phyloP scores from a whole-genome alignment of 1,284 basidiomycete species.

The Neonothopanus nambi region DNA sequence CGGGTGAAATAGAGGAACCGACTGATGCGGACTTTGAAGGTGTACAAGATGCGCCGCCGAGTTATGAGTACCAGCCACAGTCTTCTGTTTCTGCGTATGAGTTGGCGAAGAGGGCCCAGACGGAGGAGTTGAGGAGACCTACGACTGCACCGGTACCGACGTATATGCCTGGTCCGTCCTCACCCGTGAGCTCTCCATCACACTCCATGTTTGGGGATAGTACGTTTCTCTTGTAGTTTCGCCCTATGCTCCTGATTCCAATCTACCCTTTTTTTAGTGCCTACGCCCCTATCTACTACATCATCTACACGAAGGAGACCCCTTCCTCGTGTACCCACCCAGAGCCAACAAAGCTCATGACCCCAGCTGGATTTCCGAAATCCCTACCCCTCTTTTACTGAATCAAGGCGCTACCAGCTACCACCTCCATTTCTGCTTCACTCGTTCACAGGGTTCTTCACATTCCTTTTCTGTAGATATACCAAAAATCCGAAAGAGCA shows the following conservation, averaged over 20 bases:
- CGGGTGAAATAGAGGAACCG: conserved; percentile 5
- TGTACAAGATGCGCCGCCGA: conserved; percentile 12
- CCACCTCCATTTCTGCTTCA: too few relatives aligned
- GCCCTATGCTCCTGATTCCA: not conserved
- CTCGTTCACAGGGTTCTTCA: not conserved
- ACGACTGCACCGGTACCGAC: not conserved
- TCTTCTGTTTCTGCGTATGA: not conserved
- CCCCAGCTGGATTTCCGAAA: too few relatives aligned
- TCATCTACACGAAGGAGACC: conserved; percentile 4
- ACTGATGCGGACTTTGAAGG: conserved; percentile 8
- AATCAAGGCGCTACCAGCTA: too few relatives aligned
- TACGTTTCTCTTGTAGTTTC: not conserved
- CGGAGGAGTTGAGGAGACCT: not conserved
- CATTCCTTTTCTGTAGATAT: too few relatives aligned
- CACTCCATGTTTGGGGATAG: not conserved
- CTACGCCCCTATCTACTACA: not conserved
- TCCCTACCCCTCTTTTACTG: not conserved
- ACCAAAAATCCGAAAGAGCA: too few relatives aligned
- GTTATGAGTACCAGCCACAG: conserved; percentile 5
- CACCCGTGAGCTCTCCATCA: not conserved
- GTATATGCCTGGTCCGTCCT: not conserved
- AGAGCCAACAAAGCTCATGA: not conserved
- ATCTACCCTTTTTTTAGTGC: not conserved
- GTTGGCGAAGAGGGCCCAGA: not conserved
- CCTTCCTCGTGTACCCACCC: conserved; percentile 3